Conservation (phyloP, 2,329 filamentous ascomycete species). For the Cladosporium sp. region DNA sequence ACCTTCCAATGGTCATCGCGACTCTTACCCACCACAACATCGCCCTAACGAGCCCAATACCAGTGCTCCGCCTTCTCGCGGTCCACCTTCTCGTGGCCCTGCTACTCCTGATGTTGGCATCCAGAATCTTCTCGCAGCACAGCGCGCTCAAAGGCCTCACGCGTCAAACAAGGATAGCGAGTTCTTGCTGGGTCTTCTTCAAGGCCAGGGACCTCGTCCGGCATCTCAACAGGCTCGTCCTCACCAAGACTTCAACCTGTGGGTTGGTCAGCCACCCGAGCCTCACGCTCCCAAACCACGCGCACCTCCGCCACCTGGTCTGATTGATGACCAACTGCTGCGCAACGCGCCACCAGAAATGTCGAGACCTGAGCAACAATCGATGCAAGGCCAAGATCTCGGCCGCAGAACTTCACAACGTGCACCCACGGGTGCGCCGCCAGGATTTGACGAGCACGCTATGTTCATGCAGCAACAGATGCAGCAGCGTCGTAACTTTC, state of each 20-base stretch:
- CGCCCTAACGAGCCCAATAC: constrained; percentile 6
- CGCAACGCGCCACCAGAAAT: constrained; percentile 28
- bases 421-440: constrained; percentile 28
- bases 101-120: constrained; percentile 36
- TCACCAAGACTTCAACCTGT: constrained; percentile 36
- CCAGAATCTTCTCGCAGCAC: constrained; percentile 40
- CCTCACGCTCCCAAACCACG: constrained; percentile 41
- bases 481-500: constrained; percentile 28
- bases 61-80: constrained; percentile 20
- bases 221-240: constrained; percentile 36
- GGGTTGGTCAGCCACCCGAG: constrained; percentile 36
- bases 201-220: constrained; percentile 39
- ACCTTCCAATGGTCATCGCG: constrained; percentile 27
- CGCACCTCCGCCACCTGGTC: constrained; percentile 35
- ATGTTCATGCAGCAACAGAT: constrained; percentile 30
- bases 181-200: constrained; percentile 80
- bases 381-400: constrained; percentile 24
- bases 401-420: constrained; percentile 32
- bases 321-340: constrained; percentile 39
- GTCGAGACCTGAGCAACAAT: constrained; percentile 24
- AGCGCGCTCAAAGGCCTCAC: constrained; percentile 40
- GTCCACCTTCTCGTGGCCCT: constrained; percentile 26
- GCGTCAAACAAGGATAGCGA: constrained; percentile 66
- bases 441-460: constrained; percentile 37
- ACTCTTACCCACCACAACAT: constrained; percentile 10